phyloP scores from a whole-genome alignment of 192 early-diverging fungal species.

The Powellomyces hirtus region DNA sequence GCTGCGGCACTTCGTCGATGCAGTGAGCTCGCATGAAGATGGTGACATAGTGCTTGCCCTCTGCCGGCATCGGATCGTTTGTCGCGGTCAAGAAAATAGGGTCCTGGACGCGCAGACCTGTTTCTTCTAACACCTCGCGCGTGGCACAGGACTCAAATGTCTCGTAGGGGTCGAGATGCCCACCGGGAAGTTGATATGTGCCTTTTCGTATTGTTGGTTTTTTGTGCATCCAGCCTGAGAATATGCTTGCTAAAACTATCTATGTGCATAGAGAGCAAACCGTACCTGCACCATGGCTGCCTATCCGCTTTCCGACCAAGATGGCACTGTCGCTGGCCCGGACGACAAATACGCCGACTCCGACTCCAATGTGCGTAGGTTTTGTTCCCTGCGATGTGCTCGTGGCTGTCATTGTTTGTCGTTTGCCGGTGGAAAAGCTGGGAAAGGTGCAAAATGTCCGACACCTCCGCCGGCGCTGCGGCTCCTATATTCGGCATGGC shows the following conservation, averaged over 20 bases:
- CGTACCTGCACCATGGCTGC: constrained; percentile 53
- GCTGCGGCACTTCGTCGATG: too few species aligned
- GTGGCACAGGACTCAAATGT: constrained; percentile 52
- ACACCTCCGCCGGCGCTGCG: too few species aligned
- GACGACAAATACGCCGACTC: constrained; percentile 47
- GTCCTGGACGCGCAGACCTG: constrained; percentile 34
- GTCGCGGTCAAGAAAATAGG: constrained; percentile 46
- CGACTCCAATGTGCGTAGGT: too few species aligned
- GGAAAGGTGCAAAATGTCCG: too few species aligned
- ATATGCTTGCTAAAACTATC: not conserved
- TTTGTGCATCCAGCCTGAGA: not conserved
- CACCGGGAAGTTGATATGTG: constrained; percentile 49
- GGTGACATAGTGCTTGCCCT: constrained; percentile 57
- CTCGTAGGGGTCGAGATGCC: constrained; percentile 57
- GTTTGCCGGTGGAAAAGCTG: too few species aligned
- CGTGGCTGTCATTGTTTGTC: too few species aligned
- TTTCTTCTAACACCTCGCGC: constrained; percentile 40
- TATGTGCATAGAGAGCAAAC: not conserved
- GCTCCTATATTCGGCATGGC: too few species aligned
- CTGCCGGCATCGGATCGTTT: constrained; percentile 49
- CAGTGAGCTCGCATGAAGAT: constrained; percentile 48
- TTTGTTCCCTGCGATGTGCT: too few species aligned
- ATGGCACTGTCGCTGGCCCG: constrained; percentile 21
- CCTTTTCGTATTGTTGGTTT: not conserved
- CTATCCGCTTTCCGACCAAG: constrained; percentile 55